Conservation (phyloP, 176 grass and related monocot genomes). For the Carex kokanica region DNA sequence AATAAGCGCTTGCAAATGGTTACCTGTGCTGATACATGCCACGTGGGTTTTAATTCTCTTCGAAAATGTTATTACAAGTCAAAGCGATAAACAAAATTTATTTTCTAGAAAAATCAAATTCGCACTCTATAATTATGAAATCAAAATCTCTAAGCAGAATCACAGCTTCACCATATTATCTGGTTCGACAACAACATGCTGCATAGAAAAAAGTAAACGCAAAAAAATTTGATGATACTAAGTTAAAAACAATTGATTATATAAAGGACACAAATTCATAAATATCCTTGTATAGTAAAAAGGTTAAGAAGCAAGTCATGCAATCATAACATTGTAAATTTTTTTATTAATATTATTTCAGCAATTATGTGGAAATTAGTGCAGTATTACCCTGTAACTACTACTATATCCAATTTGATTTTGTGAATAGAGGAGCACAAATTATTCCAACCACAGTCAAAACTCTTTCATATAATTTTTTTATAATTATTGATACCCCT, state of each 20-base stretch:
- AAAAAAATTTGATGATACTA: conserved; percentile 7
- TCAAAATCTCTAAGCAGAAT: background rate
- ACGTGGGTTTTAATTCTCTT: background rate
- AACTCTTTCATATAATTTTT: background rate
- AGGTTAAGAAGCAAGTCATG: background rate
- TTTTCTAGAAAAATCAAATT: background rate
- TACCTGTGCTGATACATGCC: background rate
- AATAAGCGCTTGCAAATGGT: background rate
- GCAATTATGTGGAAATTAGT: background rate
- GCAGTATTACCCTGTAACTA: background rate
- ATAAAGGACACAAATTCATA: background rate
- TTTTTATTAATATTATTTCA: background rate
- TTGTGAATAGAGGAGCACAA: background rate
- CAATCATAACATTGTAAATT: background rate
- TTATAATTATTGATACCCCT: too few species aligned
- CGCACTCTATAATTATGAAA: background rate
- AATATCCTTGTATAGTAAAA: background rate
- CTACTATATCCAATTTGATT: background rate
- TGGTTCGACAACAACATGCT: conserved; percentile 18
- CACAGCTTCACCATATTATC: background rate
- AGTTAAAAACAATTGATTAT: background rate
- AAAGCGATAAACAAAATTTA: background rate
- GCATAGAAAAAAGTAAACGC: background rate
- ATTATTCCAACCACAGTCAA: background rate
- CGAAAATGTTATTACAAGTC: background rate